Conservation (phyloP, 495 filamentous ascomycete genomes). For the Recurvomyces mirabilis region DNA sequence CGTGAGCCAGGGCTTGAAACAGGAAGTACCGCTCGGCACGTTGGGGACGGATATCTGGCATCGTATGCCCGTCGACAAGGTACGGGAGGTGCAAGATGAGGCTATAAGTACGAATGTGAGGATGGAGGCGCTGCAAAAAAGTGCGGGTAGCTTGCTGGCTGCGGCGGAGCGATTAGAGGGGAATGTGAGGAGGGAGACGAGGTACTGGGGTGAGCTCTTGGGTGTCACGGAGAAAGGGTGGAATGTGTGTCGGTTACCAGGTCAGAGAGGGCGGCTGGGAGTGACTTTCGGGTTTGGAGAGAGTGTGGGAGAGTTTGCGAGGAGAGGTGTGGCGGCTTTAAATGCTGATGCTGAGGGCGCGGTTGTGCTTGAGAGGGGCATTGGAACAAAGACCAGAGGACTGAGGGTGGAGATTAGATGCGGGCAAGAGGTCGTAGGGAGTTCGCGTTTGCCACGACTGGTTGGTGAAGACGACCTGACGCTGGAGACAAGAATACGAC, state of each 20-base stretch:
- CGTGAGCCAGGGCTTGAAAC: conserved; percentile 57
- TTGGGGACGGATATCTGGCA: conserved; percentile 60
- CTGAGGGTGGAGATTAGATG: conserved; percentile 51
- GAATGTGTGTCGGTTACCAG: conserved; percentile 61
- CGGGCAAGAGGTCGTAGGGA: conserved; percentile 40
- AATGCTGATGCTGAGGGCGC: conserved; percentile 62
- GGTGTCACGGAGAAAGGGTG: conserved; percentile 73
- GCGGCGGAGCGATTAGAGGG: conserved; percentile 60
- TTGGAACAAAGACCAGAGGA: conserved; percentile 44
- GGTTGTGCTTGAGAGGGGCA: conserved; percentile 60
- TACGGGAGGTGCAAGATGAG: conserved; percentile 43
- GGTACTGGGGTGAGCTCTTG: conserved; percentile 80
- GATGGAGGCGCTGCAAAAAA: conserved; percentile 58
- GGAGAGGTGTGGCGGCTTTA: conserved; percentile 66
- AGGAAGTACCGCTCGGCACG: conserved; percentile 57
- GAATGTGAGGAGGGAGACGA: conserved; percentile 66
- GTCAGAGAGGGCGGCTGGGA: conserved; percentile 55
- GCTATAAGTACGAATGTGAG: conserved; percentile 66
- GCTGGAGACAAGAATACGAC: conserved; percentile 57
- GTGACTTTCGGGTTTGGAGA: conserved; percentile 86
- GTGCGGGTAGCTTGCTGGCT: conserved; percentile 62
- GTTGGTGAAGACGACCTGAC: conserved; percentile 26
- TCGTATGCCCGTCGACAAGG: conserved; percentile 34
- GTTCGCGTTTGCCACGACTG: conserved; percentile 36
- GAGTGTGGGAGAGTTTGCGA: conserved; percentile 59